These are phyloP conservation scores for Colletotrichum abscissum DNA, from an alignment of 2,329 filamentous ascomycete species.

Conservation along the genomic window DNA sequence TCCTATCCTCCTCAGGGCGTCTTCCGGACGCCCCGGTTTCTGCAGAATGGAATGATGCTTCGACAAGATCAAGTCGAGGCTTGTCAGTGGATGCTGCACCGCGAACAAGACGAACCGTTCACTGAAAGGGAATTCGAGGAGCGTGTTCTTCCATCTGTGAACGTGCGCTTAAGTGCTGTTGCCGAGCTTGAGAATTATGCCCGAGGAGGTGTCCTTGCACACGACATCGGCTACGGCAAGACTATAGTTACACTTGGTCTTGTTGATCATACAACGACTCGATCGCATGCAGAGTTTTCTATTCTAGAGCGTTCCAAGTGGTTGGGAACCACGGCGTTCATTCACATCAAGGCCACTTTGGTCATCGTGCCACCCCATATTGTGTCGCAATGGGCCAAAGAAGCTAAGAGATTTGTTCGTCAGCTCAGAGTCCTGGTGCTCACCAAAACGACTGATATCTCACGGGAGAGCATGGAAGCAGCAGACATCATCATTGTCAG, in stretches of 20 bases:
- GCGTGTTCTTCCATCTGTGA: constrained; percentile 44
- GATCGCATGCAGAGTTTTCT: constrained; percentile 35
- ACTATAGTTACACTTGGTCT: constrained; percentile 54
- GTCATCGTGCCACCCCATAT: constrained; percentile 54
- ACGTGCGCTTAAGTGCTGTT: constrained; percentile 47
- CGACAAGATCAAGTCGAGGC: constrained; percentile 39
- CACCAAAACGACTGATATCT: constrained; percentile 16
- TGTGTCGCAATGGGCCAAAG: constrained; percentile 50
- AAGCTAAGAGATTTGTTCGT: constrained; percentile 47
- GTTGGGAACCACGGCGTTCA: background rate
- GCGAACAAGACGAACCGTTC: constrained; percentile 42
- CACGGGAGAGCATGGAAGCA: constrained; percentile 36
- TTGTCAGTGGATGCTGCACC: constrained; percentile 41
- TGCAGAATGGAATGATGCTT: constrained; percentile 21
- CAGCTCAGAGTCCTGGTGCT: constrained; percentile 42
- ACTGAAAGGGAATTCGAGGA: constrained; percentile 53
- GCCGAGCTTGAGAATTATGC: constrained; percentile 42
- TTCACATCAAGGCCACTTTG: constrained; percentile 48
- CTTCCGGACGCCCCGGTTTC: constrained; percentile 35
- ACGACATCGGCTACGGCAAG: constrained; percentile 58
- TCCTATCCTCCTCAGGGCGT: background rate
- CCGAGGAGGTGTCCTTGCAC: constrained; percentile 54
- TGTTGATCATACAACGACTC: constrained; percentile 41
- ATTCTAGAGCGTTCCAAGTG: constrained; percentile 33
- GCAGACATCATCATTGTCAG: constrained; percentile 54